phyloP scores from a whole-genome alignment of 2,329 filamentous ascomycete genomes.

The Ilyonectria robusta region DNA sequence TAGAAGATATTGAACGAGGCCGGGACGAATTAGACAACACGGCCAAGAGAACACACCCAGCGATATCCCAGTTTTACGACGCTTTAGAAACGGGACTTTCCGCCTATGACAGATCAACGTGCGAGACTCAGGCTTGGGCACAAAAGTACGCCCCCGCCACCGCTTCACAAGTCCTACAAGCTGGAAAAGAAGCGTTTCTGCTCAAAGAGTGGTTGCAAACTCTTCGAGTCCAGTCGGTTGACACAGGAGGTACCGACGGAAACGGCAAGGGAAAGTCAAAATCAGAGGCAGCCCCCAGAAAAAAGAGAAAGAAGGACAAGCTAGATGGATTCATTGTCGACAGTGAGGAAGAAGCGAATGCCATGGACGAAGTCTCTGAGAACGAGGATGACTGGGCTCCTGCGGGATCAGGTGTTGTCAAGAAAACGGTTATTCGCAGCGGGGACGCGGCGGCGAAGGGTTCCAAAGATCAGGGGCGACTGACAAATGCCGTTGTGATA shows the following conservation, averaged over 20 bases:
- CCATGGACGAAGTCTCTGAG: constrained; percentile 78
- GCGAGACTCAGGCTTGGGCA: constrained; percentile 81
- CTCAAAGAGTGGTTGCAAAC: constrained; percentile 86
- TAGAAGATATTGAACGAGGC: constrained; percentile 41
- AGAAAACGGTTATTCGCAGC: constrained; percentile 69
- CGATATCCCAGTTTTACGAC: constrained; percentile 71
- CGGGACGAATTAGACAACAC: constrained; percentile 53
- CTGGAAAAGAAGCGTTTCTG: constrained; percentile 76
- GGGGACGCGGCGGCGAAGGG: constrained; percentile 53
- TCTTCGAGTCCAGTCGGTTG: constrained; percentile 83
- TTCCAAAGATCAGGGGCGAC: constrained; percentile 61
- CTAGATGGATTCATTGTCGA: constrained; percentile 86
- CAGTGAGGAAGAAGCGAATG: constrained; percentile 80
- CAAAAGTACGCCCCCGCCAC: constrained; percentile 86
- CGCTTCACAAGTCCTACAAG: constrained; percentile 82
- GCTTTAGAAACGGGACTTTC: constrained; percentile 75
- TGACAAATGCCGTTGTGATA: constrained; percentile 85
- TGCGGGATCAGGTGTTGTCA: constrained; percentile 55
- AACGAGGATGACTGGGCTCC: constrained; percentile 66
- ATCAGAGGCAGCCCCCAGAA: constrained; percentile 58
- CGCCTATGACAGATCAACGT: constrained; percentile 84
- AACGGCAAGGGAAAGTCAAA: constrained; percentile 49
- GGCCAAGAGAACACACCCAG: constrained; percentile 64
- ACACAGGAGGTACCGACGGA: constrained; percentile 66
- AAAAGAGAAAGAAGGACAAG: constrained; percentile 80